Percentiles rank a stretch among this genome's conserved stretches.
These are phyloP conservation scores for Paecilomyces formosus DNA, from an alignment of 2,329 filamentous ascomycete genomes.

Conservation along the genomic window DNA sequence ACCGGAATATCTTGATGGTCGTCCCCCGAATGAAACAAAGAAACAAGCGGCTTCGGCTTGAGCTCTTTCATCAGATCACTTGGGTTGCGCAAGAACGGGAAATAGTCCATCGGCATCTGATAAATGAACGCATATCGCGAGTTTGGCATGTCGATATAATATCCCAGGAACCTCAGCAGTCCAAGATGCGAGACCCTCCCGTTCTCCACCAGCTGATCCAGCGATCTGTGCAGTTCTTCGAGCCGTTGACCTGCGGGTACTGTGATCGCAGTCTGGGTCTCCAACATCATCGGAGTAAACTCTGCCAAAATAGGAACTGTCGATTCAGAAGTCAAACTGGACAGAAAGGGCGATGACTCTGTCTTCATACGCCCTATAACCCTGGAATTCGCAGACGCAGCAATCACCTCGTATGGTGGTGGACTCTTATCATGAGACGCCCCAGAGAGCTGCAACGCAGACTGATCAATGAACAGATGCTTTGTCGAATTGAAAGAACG, in stretches of 20 bases:
- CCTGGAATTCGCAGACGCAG: slow-evolving; percentile 35
- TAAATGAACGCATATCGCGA: slow-evolving; percentile 56
- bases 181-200: slow-evolving; percentile 34
- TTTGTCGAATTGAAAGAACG: slow-evolving; percentile 19
- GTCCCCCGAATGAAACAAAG: slow-evolving; percentile 34
- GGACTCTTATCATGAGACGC: slow-evolving; percentile 32
- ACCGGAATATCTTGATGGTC: slow-evolving; percentile 33
- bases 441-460: slow-evolving; percentile 31
- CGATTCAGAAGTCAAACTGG: slow-evolving; percentile 21
- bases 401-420: slow-evolving; percentile 36
- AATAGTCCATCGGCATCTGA: slow-evolving; percentile 46
- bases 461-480: slow-evolving; percentile 32
- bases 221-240: slow-evolving; percentile 28
- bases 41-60: slow-evolving; percentile 35
- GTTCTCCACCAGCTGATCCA: slow-evolving; percentile 35
- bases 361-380: slow-evolving; percentile 33
- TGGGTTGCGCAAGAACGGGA: slow-evolving; percentile 35
- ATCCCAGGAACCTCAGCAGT: slow-evolving; percentile 40
- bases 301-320: slow-evolving; percentile 35
- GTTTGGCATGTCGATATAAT: slow-evolving; percentile 49
- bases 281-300: slow-evolving; percentile 34
- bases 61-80: slow-evolving; percentile 28
- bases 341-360: slow-evolving; percentile 27
- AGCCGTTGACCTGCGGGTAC: slow-evolving; percentile 23
- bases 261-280: slow-evolving; percentile 21